Conservation (phyloP, 225 moss, liverwort and hornwort genomes). For the Marchantia polymorpha region DNA sequence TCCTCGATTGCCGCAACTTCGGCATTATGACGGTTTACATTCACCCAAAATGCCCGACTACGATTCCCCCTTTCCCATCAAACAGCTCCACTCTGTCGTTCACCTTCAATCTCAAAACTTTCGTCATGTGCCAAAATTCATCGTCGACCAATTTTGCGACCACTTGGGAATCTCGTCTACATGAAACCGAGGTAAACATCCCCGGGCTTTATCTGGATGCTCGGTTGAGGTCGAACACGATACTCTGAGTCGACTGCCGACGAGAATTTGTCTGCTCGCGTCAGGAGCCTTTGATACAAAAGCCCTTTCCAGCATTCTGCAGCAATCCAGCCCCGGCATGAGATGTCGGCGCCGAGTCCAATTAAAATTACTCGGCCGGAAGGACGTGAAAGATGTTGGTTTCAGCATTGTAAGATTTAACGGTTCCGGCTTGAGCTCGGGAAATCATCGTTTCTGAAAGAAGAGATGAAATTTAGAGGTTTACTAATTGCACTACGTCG, state of each 20-base stretch:
- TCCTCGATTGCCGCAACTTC: slow-evolving; percentile 56
- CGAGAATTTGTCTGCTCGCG: neutral
- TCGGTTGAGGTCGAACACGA: slow-evolving; percentile 24
- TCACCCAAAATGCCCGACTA: slow-evolving; percentile 53
- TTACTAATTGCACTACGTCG: no score
- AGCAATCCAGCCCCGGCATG: neutral
- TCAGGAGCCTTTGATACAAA: neutral
- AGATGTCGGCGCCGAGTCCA: neutral
- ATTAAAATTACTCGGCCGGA: neutral
- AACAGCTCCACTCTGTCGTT: slow-evolving; percentile 91
- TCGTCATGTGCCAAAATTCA: slow-evolving; percentile 94
- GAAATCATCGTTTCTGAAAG: no score
- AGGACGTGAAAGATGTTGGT: neutral
- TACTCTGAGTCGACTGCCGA: neutral
- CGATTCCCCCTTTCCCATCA: slow-evolving; percentile 77
- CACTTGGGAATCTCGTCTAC: slow-evolving; percentile 54
- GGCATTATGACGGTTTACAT: slow-evolving; percentile 55
- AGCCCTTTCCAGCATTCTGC: neutral
- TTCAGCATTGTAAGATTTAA: neutral
- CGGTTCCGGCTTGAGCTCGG: no score
- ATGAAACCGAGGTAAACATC: slow-evolving; percentile 83
- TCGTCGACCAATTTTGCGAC: slow-evolving; percentile 72
- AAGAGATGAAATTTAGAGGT: no score
- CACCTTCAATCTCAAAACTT: slow-evolving; percentile 74
- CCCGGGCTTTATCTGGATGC: slow-evolving; percentile 59